Percentiles rank a stretch among this genome's conserved stretches.
These are phyloP conservation scores for Clarireedia sp. DNA, from an alignment of 2,329 filamentous ascomycete species.

Conservation along the genomic window DNA sequence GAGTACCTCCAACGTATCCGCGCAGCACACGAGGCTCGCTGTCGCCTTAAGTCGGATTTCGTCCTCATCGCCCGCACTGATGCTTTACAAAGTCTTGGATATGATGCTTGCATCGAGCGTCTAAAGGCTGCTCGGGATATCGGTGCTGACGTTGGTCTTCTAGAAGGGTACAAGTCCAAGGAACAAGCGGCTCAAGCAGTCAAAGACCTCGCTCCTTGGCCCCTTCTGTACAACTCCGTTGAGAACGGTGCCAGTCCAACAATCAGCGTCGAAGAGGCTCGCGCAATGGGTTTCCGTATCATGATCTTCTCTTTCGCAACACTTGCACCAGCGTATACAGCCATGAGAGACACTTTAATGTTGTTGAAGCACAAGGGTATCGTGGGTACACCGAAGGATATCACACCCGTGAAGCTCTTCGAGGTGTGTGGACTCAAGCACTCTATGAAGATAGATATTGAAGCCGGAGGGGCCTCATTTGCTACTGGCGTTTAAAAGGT, in stretches of 20 bases:
- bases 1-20: slow-evolving; percentile 48
- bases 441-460: slow-evolving; percentile 39
- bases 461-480: slow-evolving; percentile 15
- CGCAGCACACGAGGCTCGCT: slow-evolving; percentile 44
- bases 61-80: slow-evolving; percentile 59
- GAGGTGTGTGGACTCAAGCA: slow-evolving; percentile 45
- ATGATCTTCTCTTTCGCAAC: slow-evolving; percentile 49
- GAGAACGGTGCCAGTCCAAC: slow-evolving; percentile 47
- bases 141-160: slow-evolving; percentile 52
- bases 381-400: slow-evolving; percentile 34
- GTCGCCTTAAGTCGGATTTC: slow-evolving; percentile 45
- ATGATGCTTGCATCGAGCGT: slow-evolving; percentile 45
- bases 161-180: slow-evolving; percentile 48
- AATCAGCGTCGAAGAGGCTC: slow-evolving; percentile 44
- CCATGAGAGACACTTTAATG: slow-evolving; percentile 33
- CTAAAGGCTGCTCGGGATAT: slow-evolving; percentile 43
- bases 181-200: slow-evolving; percentile 41
- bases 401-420: slow-evolving; percentile 42
- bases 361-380: slow-evolving; percentile 33
- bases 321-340: slow-evolving; percentile 39
- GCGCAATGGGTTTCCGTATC: slow-evolving; percentile 48
- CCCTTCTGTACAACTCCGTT: slow-evolving; percentile 50
- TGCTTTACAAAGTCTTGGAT: slow-evolving; percentile 48
- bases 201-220: slow-evolving; percentile 40
- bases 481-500: slow-evolving; percentile 12